Evolutionary conservation across 208 protist genomes (phyloP).

Genomic region (Trypanosoma cruzi): DNA sequence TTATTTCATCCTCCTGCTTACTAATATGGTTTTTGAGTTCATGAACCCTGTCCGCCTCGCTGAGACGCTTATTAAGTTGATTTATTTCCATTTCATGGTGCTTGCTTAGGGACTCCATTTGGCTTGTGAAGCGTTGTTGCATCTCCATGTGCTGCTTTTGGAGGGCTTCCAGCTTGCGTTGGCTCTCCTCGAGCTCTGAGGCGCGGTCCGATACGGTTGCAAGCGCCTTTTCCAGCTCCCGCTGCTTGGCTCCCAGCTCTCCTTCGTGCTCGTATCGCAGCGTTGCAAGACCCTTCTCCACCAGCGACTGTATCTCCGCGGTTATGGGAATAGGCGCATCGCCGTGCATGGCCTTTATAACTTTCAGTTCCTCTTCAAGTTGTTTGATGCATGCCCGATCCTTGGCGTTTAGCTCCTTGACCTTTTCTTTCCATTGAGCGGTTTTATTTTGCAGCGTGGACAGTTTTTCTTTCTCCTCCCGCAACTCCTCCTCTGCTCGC

Average conservation of each 20-base stretch:
- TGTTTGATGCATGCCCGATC: conserved; percentile 29
- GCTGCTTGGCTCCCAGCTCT: neutral
- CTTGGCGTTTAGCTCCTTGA: conserved; percentile 33
- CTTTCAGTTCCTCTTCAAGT: conserved; percentile 33
- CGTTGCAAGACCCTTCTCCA: conserved; percentile 2
- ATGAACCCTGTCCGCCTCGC: neutral
- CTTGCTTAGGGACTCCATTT: conserved; percentile 16
- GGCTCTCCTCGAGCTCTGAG: neutral
- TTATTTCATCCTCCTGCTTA: conserved; percentile 19
- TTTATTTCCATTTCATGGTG: conserved; percentile 20
- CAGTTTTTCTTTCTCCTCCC: conserved; percentile 25
- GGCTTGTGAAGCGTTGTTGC: conserved; percentile 20
- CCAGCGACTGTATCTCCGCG: conserved; percentile 13
- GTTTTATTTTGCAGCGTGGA: conserved; percentile 26
- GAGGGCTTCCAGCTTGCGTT: neutral
- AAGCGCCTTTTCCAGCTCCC: conserved; percentile 10
- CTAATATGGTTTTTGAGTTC: conserved; percentile 6
- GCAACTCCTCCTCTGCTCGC: conserved; percentile 50
- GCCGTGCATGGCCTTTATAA: conserved; percentile 15
- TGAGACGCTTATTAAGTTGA: conserved; percentile 1
- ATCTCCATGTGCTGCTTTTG: conserved; percentile 21
- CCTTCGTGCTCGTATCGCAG: conserved; percentile 3
- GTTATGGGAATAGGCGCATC: neutral
- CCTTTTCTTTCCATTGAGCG: conserved; percentile 43
- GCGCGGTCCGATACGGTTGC: conserved; percentile 7